Conservation (phyloP, 2,329 filamentous ascomycete species). For the Talaromyces verruculosus region DNA sequence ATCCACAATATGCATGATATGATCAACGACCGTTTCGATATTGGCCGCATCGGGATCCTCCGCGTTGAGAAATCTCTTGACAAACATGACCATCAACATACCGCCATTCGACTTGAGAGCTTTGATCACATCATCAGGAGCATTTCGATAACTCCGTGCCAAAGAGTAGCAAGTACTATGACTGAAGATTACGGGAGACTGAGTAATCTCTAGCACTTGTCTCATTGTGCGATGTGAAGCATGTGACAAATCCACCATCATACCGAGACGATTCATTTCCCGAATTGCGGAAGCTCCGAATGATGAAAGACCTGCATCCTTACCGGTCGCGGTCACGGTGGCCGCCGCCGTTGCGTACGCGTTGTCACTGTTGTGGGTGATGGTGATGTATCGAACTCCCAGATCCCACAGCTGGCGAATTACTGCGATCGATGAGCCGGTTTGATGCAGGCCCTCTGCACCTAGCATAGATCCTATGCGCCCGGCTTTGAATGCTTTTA, state of each 20-base stretch:
- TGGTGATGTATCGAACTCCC: constrained; percentile 18
- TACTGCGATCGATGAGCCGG: constrained; percentile 25
- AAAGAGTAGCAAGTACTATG: constrained; percentile 18
- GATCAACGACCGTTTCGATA: constrained; percentile 17
- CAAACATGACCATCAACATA: constrained; percentile 15
- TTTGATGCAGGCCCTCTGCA: constrained; percentile 24
- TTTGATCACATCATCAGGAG: constrained; percentile 13
- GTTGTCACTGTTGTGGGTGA: constrained; percentile 25
- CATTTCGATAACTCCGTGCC: constrained; percentile 16
- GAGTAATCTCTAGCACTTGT: constrained; percentile 16
- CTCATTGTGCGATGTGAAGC: constrained; percentile 21
- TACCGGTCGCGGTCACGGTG: constrained; percentile 25
- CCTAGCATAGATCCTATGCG: constrained; percentile 26
- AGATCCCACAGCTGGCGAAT: constrained; percentile 27
- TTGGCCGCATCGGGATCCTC: constrained; percentile 15
- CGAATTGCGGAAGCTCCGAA: constrained; percentile 27
- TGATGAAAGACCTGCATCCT: constrained; percentile 26
- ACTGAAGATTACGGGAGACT: constrained; percentile 16
- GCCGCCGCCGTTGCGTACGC: constrained; percentile 29
- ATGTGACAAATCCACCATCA: constrained; percentile 33
- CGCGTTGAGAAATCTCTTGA: constrained; percentile 17
- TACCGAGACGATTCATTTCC: constrained; percentile 35
- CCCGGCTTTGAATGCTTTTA: constrained; percentile 23
- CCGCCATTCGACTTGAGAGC: constrained; percentile 14
- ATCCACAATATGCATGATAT: constrained; percentile 22